Conservation (phyloP, 306 rosid genomes). For the Castanea mollissima region DNA sequence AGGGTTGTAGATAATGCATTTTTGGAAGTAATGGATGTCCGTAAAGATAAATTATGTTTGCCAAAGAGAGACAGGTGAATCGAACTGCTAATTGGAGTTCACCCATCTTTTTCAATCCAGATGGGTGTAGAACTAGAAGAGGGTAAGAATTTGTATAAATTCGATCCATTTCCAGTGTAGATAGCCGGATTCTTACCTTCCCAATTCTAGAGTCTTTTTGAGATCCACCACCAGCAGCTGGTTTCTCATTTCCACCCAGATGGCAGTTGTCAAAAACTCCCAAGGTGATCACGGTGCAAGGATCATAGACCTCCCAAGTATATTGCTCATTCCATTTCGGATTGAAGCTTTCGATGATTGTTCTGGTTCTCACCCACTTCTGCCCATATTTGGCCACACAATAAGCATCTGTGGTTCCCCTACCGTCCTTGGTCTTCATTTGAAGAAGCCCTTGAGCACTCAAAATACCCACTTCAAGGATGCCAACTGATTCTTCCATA, state of each 20-base stretch:
- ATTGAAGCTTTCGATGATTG: constrained; percentile 51
- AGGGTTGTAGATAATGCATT: constrained; percentile 86
- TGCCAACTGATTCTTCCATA: constrained; percentile 83
- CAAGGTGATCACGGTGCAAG: constrained; percentile 63
- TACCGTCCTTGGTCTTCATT: constrained; percentile 65
- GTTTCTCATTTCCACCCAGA: constrained; percentile 47
- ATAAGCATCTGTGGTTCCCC: constrained; percentile 59
- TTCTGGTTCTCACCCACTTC: constrained; percentile 85
- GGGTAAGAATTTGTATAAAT: constrained; percentile 76
- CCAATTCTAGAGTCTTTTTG: constrained; percentile 61
- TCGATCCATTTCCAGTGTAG: constrained; percentile 79
- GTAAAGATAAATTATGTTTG: constrained; percentile 69
- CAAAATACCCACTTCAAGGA: constrained; percentile 82
- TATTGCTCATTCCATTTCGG: constrained; percentile 74
- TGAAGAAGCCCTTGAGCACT: constrained; percentile 77
- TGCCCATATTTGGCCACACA: constrained; percentile 82
- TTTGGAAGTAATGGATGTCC: constrained; percentile 70
- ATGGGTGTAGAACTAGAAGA: constrained; percentile 51
- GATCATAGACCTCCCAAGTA: constrained; percentile 69
- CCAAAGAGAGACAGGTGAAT: constrained; percentile 68
- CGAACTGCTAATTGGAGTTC: constrained; percentile 75
- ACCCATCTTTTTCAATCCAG: constrained; percentile 78
- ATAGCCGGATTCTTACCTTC: constrained; percentile 74
- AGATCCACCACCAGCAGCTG: constrained; percentile 33
- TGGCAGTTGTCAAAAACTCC: constrained; percentile 85